Conservation (phyloP, 805 yeast species). For the Komagataella phaffii region DNA sequence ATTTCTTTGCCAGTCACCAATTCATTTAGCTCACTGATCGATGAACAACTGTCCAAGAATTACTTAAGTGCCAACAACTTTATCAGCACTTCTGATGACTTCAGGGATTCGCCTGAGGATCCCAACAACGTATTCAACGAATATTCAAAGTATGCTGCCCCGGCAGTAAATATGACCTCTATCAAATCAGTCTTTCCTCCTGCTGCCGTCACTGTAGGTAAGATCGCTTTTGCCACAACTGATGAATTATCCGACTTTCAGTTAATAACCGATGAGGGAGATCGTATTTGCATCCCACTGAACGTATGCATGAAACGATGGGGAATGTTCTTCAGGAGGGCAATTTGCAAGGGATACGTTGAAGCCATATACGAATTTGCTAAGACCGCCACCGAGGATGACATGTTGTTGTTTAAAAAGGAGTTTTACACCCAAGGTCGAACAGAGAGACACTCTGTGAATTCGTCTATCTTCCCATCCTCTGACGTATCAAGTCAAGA, state of each 20-base stretch:
- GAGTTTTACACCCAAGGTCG: not conserved
- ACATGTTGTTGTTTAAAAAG: not conserved
- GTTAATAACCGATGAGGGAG: constrained; percentile 57
- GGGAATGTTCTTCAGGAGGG: constrained; percentile 57
- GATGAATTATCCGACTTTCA: constrained; percentile 58
- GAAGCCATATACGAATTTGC: constrained; percentile 27
- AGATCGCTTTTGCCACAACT: constrained; percentile 60
- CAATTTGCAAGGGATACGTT: constrained; percentile 52
- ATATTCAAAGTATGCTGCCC: constrained; percentile 66
- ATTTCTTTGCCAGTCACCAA: constrained; percentile 42
- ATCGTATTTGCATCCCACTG: constrained; percentile 48
- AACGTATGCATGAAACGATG: constrained; percentile 56
- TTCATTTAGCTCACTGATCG: constrained; percentile 9
- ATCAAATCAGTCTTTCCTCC: constrained; percentile 63
- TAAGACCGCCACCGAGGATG: constrained; percentile 1
- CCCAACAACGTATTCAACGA: constrained; percentile 23
- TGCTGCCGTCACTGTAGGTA: constrained; percentile 65
- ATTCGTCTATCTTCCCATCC: not conserved
- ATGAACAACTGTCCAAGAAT: not conserved
- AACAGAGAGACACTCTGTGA: not conserved
- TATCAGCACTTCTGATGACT: not conserved
- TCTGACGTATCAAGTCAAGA: not conserved
- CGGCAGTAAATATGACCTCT: constrained; percentile 51
- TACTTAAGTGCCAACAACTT: not conserved
- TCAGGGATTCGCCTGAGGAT: not conserved